Evolutionary conservation across 2,329 filamentous ascomycete species (phyloP).

Genomic region (Claviceps fusiformis): DNA sequence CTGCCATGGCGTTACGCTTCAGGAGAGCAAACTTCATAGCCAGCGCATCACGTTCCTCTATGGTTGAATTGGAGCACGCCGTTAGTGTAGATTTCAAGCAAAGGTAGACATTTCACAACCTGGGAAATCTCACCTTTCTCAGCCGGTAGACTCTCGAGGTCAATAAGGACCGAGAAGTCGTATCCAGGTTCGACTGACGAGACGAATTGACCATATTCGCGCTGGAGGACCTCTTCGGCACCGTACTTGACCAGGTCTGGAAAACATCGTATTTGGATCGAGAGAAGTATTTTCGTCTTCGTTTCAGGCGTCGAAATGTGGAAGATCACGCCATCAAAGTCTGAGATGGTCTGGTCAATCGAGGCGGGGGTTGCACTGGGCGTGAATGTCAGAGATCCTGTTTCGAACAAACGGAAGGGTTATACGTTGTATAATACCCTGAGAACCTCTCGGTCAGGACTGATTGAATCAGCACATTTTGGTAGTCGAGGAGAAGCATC

Average conservation of each 20-base stretch:
- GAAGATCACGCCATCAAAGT: slow-evolving; percentile 98
- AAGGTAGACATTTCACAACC: too few species aligned
- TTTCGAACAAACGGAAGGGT: not conserved
- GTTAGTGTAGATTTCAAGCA: not conserved
- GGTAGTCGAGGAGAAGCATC: slow-evolving; percentile 95
- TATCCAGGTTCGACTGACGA: slow-evolving; percentile 79
- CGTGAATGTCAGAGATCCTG: slow-evolving; percentile 22
- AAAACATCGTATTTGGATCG: slow-evolving; percentile 90
- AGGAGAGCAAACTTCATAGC: slow-evolving; percentile 77
- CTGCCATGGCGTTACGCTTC: slow-evolving; percentile 98
- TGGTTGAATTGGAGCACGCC: not conserved
- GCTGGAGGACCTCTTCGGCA: slow-evolving; percentile 76
- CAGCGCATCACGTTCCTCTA: slow-evolving; percentile 74
- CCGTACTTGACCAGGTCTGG: slow-evolving; percentile 86
- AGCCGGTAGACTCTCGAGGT: slow-evolving; percentile 73
- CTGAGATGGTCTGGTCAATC: slow-evolving; percentile 96
- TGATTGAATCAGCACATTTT: slow-evolving; percentile 95
- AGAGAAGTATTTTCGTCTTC: slow-evolving; percentile 90
- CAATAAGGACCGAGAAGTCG: slow-evolving; percentile 87
- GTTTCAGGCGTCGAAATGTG: slow-evolving; percentile 92
- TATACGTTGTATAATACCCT: slow-evolving; percentile 37
- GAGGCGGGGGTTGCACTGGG: slow-evolving; percentile 66
- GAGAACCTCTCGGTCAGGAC: slow-evolving; percentile 91
- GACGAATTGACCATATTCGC: slow-evolving; percentile 91
- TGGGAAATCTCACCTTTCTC: slow-evolving; percentile 46